These are phyloP conservation scores for Favolaschia claudopus DNA, from an alignment of 768 basidiomycete species.

Conservation along the genomic window DNA sequence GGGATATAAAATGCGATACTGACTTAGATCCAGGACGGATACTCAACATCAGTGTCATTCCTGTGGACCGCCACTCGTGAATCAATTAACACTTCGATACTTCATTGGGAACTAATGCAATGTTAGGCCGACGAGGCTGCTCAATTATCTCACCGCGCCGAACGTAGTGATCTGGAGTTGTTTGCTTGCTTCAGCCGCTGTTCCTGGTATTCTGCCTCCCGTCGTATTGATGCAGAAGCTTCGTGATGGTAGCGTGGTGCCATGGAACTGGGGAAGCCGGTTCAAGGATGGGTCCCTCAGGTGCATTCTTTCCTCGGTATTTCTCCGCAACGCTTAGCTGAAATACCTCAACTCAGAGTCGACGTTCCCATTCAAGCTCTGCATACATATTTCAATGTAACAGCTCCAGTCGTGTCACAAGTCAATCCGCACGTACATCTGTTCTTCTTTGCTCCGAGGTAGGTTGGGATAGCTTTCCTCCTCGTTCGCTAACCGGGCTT, in stretches of 20 bases:
- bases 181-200: slow-evolving; percentile 88
- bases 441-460: slow-evolving; percentile 87
- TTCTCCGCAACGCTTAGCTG: slow-evolving; percentile 17
- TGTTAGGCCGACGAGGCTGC: slow-evolving; percentile 86
- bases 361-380: slow-evolving; percentile 93
- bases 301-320: slow-evolving; percentile 43
- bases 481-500: background rate
- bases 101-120: slow-evolving; percentile 7
- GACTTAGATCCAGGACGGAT: slow-evolving; percentile 58
- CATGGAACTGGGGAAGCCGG: slow-evolving; percentile 94
- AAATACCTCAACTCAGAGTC: slow-evolving; percentile 58
- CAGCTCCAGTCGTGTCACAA: background rate
- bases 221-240: slow-evolving; percentile 95
- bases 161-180: slow-evolving; percentile 88
- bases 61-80: slow-evolving; percentile 87
- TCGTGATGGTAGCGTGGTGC: slow-evolving; percentile 77
- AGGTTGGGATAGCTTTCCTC: background rate
- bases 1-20: no score
- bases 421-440: slow-evolving; percentile 93
- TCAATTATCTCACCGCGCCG: slow-evolving; percentile 97
- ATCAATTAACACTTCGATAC: slow-evolving; percentile 32
- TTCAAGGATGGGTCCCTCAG: slow-evolving; percentile 94
- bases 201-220: slow-evolving; percentile 94
- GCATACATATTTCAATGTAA: slow-evolving; percentile 85
- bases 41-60: slow-evolving; percentile 92